Base-by-base conservation (phyloP, 805 yeast genomes). In the Lachancea dasiensis region DNA sequence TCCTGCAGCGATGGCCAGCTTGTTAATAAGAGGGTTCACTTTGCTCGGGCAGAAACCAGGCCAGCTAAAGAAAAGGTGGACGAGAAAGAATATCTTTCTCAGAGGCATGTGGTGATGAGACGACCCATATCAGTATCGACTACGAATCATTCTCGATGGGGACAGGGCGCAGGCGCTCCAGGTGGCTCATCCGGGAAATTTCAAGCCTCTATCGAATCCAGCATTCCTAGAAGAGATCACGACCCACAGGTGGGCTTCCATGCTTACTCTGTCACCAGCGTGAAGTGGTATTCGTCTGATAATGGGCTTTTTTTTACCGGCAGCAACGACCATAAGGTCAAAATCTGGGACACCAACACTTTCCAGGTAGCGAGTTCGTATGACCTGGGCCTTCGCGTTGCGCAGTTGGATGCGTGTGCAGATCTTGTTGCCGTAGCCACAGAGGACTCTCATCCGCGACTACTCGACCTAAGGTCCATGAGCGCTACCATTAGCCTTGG, bases 231-330 rank as follows among this genome's bases (percentile, higher is more conserved):
- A 15, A 14, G 28, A 6, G 7, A n/a, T 9, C 26, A 17, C 4
- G 21, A 15, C 8, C 18, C 27, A 11, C 36, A 19, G 13, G 36
- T n/a, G n/a, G 34, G 25, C 17, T 19, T 6, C 19, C 97, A 89
- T 53, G 56, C 63, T 14, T 86, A 69, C 55, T 95, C 95, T 0
- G 68, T 89, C 0, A 82, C 95, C 0, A 62, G 74, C 11, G 65
- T 85, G 1, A 67, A 71, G 49, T 89, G 97, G 97, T 90, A 95
- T 90, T 87, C 92, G 0, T 64, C 65, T 31, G 97, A 89, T 58
- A 76, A 79, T 23, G 96, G 95, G 1, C 70, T 89, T 79, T 87
- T 86, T 63, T 69, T 86, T 14, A 73, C 86, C 3, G 77, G 86
- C 1, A 85, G 95, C 0, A 86, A 78, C 56, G 97, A 89, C 58